These are phyloP conservation scores for Fragilaria crotonensis DNA, from an alignment of 108 stramenopile genomes.

Conservation along the genomic window DNA sequence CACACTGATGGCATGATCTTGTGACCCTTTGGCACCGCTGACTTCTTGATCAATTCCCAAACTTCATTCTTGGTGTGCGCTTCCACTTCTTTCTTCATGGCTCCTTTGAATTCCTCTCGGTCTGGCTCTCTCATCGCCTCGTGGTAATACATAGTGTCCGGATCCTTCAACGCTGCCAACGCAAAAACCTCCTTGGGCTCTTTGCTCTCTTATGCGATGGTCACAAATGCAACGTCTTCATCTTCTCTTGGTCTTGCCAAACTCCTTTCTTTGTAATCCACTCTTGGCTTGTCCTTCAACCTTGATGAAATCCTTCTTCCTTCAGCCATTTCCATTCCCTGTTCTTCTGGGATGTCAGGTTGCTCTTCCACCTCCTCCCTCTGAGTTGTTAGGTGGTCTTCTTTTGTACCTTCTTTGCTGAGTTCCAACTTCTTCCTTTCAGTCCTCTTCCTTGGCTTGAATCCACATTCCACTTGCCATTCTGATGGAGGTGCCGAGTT, in stretches of 20 bases:
- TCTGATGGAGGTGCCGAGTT: not conserved
- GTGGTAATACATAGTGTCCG: slow-evolving; percentile 5
- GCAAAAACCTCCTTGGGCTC: not conserved
- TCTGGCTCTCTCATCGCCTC: slow-evolving; percentile 13
- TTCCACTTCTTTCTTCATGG: slow-evolving; percentile 11
- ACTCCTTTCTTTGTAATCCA: not conserved
- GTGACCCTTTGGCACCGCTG: slow-evolving; percentile 13
- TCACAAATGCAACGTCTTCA: not conserved
- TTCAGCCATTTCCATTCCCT: not conserved
- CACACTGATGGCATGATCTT: slow-evolving; percentile 35
- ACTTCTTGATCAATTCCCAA: slow-evolving; percentile 10
- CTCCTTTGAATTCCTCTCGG: slow-evolving; percentile 6
- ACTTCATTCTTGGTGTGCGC: not conserved
- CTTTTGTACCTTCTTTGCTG: not conserved
- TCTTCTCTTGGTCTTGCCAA: not conserved
- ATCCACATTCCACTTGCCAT: not conserved
- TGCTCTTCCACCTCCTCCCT: not conserved
- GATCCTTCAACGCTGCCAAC: not conserved
- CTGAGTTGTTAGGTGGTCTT: not conserved
- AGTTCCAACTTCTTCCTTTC: not conserved
- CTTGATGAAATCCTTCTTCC: not conserved
- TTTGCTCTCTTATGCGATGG: not conserved
- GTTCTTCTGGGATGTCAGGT: not conserved
- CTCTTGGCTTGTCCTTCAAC: not conserved
- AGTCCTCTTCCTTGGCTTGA: too few relatives aligned